A percentile compares a stretch with the other conserved stretches of the same genome.
Evolutionary conservation across 1,284 basidiomycete genomes (phyloP).

Genomic region (Phlebopus sp.): DNA sequence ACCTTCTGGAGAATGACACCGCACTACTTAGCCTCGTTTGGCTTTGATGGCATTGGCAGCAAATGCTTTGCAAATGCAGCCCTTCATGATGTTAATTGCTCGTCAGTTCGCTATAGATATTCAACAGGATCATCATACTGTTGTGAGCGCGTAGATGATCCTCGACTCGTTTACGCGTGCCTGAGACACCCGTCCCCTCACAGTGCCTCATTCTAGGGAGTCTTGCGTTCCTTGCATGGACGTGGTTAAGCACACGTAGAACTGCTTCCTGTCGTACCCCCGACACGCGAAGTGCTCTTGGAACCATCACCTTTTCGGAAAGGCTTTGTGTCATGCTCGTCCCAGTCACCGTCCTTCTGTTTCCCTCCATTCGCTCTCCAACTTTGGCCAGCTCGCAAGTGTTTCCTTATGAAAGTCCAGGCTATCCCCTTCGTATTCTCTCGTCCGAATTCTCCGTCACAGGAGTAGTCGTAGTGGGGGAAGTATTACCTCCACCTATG

Average conservation of each 20-base stretch:
- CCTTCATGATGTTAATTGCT: slow-evolving; percentile 17
- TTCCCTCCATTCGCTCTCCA: slow-evolving; percentile 45
- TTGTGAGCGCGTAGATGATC: slow-evolving; percentile 15
- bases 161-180: neutral
- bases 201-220: slow-evolving; percentile 29
- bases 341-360: slow-evolving; percentile 34
- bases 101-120: slow-evolving; percentile 19
- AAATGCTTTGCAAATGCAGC: slow-evolving; percentile 26
- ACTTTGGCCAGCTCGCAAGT: slow-evolving; percentile 53
- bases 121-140: slow-evolving; percentile 12
- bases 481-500: slow-evolving; percentile 48
- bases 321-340: slow-evolving; percentile 26
- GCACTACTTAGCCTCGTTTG: slow-evolving; percentile 15
- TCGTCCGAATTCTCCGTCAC: slow-evolving; percentile 71
- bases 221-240: slow-evolving; percentile 14
- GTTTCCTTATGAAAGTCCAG: slow-evolving; percentile 52
- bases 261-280: neutral
- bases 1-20: slow-evolving; percentile 2
- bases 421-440: slow-evolving; percentile 62
- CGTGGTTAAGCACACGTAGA: slow-evolving; percentile 7
- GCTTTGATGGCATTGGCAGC: slow-evolving; percentile 16
- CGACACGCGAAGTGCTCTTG: slow-evolving; percentile 1
- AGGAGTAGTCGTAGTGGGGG: slow-evolving; percentile 77
- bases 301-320: neutral
- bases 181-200: slow-evolving; percentile 3